Conservation (phyloP, 192 early-diverging fungal species). For the Oehlia diaphana region DNA sequence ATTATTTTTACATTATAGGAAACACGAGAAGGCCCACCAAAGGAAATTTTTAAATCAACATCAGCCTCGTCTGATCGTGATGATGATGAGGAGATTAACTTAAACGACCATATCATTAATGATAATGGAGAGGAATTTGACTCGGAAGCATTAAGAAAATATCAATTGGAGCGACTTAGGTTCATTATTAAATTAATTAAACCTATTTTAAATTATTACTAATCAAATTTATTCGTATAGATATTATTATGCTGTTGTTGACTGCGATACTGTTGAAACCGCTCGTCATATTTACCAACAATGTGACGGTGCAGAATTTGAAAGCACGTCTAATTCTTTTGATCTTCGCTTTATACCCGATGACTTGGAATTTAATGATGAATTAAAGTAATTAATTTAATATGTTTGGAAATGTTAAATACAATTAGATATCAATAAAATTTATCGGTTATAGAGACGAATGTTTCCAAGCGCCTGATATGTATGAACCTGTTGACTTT, state of each 20-base stretch:
- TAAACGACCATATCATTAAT: constrained; percentile 45
- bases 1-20: constrained; percentile 42
- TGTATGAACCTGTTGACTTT: constrained; percentile 71
- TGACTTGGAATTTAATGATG: constrained; percentile 82
- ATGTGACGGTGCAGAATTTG: constrained; percentile 93
- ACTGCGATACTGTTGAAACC: constrained; percentile 84
- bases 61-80: constrained; percentile 27
- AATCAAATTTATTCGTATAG: constrained; percentile 21
- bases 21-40: constrained; percentile 73
- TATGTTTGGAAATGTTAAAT: neutral
- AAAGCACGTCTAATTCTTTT: constrained; percentile 88
- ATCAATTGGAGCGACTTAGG: constrained; percentile 86
- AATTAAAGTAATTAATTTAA: constrained; percentile 38
- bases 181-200: constrained; percentile 28
- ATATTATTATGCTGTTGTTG: constrained; percentile 95
- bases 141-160: constrained; percentile 77
- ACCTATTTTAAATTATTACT: neutral
- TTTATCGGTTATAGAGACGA: constrained; percentile 39
- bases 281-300: constrained; percentile 75
- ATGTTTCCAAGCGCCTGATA: constrained; percentile 60
- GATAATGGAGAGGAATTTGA: constrained; percentile 77
- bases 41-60: constrained; percentile 61
- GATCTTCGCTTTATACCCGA: constrained; percentile 94
- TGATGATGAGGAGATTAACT: constrained; percentile 44
- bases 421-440: neutral